A percentile compares a stretch with the other conserved stretches of the same genome.
These are phyloP conservation scores for Vigna radiata DNA, from an alignment of 306 rosid genomes.

Conservation along the genomic window DNA sequence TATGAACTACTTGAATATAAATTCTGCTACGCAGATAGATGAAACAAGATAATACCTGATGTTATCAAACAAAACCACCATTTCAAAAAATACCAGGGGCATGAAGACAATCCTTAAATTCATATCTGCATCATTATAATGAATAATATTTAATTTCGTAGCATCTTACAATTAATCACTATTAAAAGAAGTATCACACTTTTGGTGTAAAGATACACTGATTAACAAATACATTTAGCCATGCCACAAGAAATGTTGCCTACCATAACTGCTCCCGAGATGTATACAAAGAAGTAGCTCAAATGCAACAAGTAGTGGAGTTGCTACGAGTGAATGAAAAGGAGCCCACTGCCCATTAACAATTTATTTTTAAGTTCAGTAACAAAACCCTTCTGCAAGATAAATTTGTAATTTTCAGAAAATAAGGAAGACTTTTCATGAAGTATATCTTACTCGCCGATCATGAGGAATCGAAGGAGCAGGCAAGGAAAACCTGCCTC, in stretches of 20 bases:
- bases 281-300: slow-evolving; percentile 88
- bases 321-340: slow-evolving; percentile 80
- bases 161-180: slow-evolving; percentile 4
- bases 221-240: slow-evolving; percentile 19
- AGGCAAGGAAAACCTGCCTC: slow-evolving; percentile 92
- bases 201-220: slow-evolving; percentile 11
- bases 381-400: slow-evolving; percentile 24
- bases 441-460: slow-evolving; percentile 70
- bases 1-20: slow-evolving; percentile 16
- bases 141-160: slow-evolving; percentile 26
- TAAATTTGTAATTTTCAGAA: slow-evolving; percentile 20
- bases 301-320: slow-evolving; percentile 88
- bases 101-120: slow-evolving; percentile 83
- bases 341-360: slow-evolving; percentile 91
- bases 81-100: slow-evolving; percentile 77
- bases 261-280: slow-evolving; percentile 75
- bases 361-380: slow-evolving; percentile 32
- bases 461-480: slow-evolving; percentile 88
- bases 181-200: slow-evolving; percentile 8
- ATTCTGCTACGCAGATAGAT: neutral
- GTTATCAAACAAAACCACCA: slow-evolving; percentile 83
- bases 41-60: slow-evolving; percentile 62
- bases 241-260: slow-evolving; percentile 35
- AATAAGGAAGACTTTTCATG: slow-evolving; percentile 29
- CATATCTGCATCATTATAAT: slow-evolving; percentile 65